phyloP scores from a whole-genome alignment of 2,329 filamentous ascomycete species.

The Teratosphaeriaceae sp. region DNA sequence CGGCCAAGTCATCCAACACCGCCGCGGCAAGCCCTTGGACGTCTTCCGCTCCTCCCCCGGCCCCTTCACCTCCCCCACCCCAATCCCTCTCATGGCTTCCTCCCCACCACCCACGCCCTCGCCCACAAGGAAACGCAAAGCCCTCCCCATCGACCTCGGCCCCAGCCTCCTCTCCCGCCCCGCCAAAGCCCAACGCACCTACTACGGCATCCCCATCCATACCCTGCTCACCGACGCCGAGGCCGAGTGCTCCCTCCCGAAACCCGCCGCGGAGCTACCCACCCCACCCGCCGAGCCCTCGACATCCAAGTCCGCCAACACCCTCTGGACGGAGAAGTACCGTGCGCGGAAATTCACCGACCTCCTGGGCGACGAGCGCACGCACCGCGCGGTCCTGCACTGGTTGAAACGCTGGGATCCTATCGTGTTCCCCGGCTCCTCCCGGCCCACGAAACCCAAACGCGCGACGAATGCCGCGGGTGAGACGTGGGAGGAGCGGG shows the following conservation, averaged over 20 bases:
- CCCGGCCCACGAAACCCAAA: slow-evolving; percentile 43
- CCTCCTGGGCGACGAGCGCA: slow-evolving; percentile 87
- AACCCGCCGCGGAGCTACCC: slow-evolving; percentile 24
- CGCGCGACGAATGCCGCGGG: slow-evolving; percentile 43
- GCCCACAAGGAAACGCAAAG: slow-evolving; percentile 26
- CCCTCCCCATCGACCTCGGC: slow-evolving; percentile 23
- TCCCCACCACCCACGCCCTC: slow-evolving; percentile 44
- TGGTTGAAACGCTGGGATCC: slow-evolving; percentile 96
- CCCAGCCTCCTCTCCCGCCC: slow-evolving; percentile 29
- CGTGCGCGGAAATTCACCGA: slow-evolving; percentile 87
- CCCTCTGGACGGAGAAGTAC: slow-evolving; percentile 97
- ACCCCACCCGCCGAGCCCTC: slow-evolving; percentile 35
- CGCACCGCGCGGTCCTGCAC: slow-evolving; percentile 79
- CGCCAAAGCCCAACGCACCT: slow-evolving; percentile 65
- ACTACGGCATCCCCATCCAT: slow-evolving; percentile 92
- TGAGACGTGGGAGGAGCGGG: slow-evolving; percentile 43
- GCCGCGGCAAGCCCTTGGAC: slow-evolving; percentile 41
- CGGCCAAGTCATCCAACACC: slow-evolving; percentile 45
- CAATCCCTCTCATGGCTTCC: slow-evolving; percentile 57
- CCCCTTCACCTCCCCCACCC: slow-evolving; percentile 47
- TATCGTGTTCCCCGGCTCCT: slow-evolving; percentile 76
- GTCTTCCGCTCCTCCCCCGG: slow-evolving; percentile 42
- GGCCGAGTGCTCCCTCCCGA: slow-evolving; percentile 46
- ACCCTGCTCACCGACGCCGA: slow-evolving; percentile 66
- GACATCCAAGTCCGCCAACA: slow-evolving; percentile 33